These are phyloP conservation scores for Lunularia cruciata DNA, from an alignment of 225 moss, liverwort and hornwort genomes.

Conservation along the genomic window DNA sequence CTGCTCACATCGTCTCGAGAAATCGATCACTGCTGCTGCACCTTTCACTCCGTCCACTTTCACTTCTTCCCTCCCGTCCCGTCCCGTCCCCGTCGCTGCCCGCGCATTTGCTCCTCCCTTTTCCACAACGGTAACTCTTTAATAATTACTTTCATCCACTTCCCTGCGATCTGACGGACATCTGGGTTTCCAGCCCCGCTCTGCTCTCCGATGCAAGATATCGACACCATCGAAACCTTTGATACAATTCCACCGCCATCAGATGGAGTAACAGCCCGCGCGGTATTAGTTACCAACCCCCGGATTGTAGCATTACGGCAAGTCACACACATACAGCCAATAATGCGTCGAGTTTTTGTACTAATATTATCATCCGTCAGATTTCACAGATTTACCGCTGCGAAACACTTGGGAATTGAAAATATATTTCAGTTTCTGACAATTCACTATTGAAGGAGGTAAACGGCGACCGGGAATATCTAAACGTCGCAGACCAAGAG, in stretches of 20 bases:
- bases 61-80: constrained; percentile 9
- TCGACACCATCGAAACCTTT: not conserved
- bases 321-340: too few species aligned
- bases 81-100: not conserved
- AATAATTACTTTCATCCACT: not conserved
- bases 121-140: constrained; percentile 3
- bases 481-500: not conserved
- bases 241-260: not conserved
- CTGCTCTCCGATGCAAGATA: not conserved
- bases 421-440: not conserved
- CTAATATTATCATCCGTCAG: too few species aligned
- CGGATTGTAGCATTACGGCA: not conserved
- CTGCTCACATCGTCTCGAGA: too few species aligned
- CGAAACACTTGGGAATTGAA: not conserved
- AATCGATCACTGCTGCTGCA: not conserved
- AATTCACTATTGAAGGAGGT: not conserved
- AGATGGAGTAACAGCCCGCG: not conserved
- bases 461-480: not conserved
- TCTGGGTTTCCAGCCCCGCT: not conserved
- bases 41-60: not conserved
- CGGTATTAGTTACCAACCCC: not conserved
- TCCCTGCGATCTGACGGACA: not conserved
- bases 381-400: too few species aligned
- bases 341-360: too few species aligned
- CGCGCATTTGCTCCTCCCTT: not conserved